phyloP scores from a whole-genome alignment of 2,329 filamentous ascomycete species.

The Pseudogymnoascus sp. region DNA sequence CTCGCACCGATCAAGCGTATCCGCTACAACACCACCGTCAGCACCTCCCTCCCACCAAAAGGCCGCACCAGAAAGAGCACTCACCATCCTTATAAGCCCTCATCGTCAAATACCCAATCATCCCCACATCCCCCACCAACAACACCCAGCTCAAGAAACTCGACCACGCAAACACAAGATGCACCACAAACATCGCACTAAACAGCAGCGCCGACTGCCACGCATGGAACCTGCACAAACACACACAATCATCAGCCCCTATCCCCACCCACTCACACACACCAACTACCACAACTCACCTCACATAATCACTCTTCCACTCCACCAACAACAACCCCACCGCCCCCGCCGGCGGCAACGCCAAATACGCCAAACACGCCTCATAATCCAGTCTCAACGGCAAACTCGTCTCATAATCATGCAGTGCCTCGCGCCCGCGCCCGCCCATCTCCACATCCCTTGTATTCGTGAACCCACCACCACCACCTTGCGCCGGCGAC shows the following conservation, averaged over 20 bases:
- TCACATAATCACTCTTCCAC: conserved; percentile 93
- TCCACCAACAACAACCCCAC: conserved; percentile 79
- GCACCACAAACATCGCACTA: conserved; percentile 63
- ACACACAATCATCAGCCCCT: conserved; percentile 12
- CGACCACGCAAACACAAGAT: conserved; percentile 82
- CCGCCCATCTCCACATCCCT: conserved; percentile 15
- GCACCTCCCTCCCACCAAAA: conserved; percentile 9
- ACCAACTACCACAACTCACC: conserved; percentile 45
- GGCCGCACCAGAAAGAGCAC: conserved; percentile 16
- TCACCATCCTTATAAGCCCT: conserved; percentile 74
- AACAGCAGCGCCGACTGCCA: conserved; percentile 90
- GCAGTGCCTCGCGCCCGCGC: conserved; percentile 45
- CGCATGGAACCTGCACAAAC: conserved; percentile 72
- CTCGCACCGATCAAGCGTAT: conserved; percentile 52
- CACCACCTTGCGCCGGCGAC: conserved; percentile 15
- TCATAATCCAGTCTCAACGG: conserved; percentile 83
- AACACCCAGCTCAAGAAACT: conserved; percentile 76
- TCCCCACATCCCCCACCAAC: conserved; percentile 62
- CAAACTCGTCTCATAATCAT: conserved; percentile 85
- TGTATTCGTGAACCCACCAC: conserved; percentile 3
- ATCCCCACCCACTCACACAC: background rate
- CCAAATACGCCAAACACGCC: conserved; percentile 80
- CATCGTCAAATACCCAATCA: conserved; percentile 69
- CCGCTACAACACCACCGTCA: conserved; percentile 37
- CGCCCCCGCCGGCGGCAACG: conserved; percentile 76